Evolutionary conservation across 1,284 basidiomycete genomes (phyloP).

Genomic region (Leccinum pachyderme): DNA sequence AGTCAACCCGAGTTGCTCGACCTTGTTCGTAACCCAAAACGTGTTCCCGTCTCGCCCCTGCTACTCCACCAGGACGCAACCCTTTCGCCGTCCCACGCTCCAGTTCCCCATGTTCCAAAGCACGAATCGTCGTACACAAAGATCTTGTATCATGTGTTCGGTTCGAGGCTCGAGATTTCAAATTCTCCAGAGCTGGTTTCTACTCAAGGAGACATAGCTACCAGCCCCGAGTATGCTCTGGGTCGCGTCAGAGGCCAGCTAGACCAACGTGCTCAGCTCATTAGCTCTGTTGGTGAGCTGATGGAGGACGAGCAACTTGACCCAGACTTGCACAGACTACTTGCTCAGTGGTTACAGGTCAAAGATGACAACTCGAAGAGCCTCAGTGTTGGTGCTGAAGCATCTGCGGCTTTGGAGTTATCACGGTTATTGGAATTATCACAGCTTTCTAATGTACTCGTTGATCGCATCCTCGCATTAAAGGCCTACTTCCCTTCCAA

Average conservation of each 20-base stretch:
- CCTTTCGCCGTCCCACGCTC: slow-evolving; percentile 18
- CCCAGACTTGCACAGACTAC: slow-evolving; percentile 64
- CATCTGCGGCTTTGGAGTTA: slow-evolving; percentile 55
- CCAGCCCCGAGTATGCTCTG: slow-evolving; percentile 91
- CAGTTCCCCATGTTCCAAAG: slow-evolving; percentile 68
- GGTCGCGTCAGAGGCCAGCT: slow-evolving; percentile 86
- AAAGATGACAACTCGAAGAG: slow-evolving; percentile 63
- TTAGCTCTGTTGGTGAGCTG: slow-evolving; percentile 60
- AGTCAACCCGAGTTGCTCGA: slow-evolving; percentile 46
- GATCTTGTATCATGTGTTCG: slow-evolving; percentile 83
- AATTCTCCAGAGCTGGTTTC: slow-evolving; percentile 79
- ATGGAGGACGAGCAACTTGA: slow-evolving; percentile 50
- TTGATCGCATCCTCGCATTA: slow-evolving; percentile 57
- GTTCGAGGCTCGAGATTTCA: slow-evolving; percentile 79
- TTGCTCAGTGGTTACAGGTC: slow-evolving; percentile 76
- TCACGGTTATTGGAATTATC: slow-evolving; percentile 48
- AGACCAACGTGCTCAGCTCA: slow-evolving; percentile 65
- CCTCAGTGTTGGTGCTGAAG: slow-evolving; percentile 56
- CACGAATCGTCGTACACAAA: slow-evolving; percentile 93
- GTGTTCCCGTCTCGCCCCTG: slow-evolving; percentile 38
- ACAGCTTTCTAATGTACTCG: slow-evolving; percentile 42
- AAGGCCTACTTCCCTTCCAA: slow-evolving; percentile 61
- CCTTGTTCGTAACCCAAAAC: slow-evolving; percentile 44
- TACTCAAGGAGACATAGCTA: slow-evolving; percentile 70
- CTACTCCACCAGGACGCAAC: slow-evolving; percentile 40